Evolutionary conservation across 2,329 filamentous ascomycete genomes (phyloP), one percentile per base, ranked within the genome.

Genomic region (Clarireedia hainanense): DNA sequence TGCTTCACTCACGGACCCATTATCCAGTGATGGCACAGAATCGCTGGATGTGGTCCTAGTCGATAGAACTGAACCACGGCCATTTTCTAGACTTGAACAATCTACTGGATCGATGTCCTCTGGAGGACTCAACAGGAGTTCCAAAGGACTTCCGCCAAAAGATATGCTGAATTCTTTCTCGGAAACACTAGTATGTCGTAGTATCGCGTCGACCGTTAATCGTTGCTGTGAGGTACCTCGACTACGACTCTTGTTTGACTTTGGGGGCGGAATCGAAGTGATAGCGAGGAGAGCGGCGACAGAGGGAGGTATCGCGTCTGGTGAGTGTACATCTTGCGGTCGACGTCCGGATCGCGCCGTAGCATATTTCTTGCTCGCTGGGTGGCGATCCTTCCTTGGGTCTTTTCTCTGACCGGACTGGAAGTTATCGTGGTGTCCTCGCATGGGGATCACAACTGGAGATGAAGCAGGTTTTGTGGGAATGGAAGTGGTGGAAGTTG

Each of bases 281-380:
- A 83, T 73, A 34, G 83, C 83, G 36, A 86, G 72, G 27, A 86
- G 71, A 12, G 80, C 80, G 5, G 80, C 80, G 27, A 85, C 76
- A 0, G 81, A 83, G 0, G 81, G 76, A 5, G 82, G 78, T 23
- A 85, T 73, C 15, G 75, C 71, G 56, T 82, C 79, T 5, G 79
- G 75, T 1, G 76, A 76, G 65, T 78, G 76, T 2, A 72, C 68
- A 53, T 78, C 74, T 57, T 69, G 71, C 7, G 69, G 67, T 42
- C 69, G 69, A 39, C 67, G 69, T 34, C 59, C 52, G 5, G 60
- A 50, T 6, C 56, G 53, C 39, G 46, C 6, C 3, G 46, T 42
- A 14, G 58, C 47, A 3, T 60, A 47, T 20, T 58, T 61, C 47
- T 57, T 60, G 26, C 59, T 57, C 59, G 58, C 60, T 10, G 60